A percentile compares a stretch with the other conserved stretches of the same genome.
These are phyloP conservation scores for Heliophila coronopifolia DNA, from an alignment of 441 rosid genomes.

Conservation along the genomic window DNA sequence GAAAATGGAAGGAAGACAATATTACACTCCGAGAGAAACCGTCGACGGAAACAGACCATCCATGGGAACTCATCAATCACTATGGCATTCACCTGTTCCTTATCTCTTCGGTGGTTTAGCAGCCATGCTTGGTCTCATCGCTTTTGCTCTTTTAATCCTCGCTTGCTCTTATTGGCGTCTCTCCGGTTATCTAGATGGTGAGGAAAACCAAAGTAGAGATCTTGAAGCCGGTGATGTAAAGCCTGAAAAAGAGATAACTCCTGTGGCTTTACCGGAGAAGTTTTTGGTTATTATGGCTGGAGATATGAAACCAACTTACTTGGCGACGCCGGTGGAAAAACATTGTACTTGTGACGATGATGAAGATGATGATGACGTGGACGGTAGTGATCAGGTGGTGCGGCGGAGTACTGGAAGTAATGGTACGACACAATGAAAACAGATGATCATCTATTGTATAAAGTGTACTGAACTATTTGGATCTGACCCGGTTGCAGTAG, in stretches of 20 bases:
- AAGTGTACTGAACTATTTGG: too few species aligned
- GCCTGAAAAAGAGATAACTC: slow-evolving; percentile 24
- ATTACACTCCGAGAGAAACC: too few species aligned
- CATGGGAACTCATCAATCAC: too few species aligned
- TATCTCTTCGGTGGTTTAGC: slow-evolving; percentile 88
- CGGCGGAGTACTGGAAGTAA: slow-evolving; percentile 16
- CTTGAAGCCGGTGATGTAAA: slow-evolving; percentile 54
- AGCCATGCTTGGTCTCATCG: slow-evolving; percentile 80
- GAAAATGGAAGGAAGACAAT: too few species aligned
- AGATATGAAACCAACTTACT: slow-evolving; percentile 59
- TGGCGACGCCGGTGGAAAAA: slow-evolving; percentile 61
- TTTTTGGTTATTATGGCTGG: slow-evolving; percentile 91
- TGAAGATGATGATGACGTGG: slow-evolving; percentile 28
- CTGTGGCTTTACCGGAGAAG: slow-evolving; percentile 39
- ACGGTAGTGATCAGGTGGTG: slow-evolving; percentile 26
- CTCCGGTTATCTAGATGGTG: slow-evolving; percentile 33
- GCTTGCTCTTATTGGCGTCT: slow-evolving; percentile 87
- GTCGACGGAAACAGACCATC: too few species aligned
- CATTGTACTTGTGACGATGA: slow-evolving; percentile 36
- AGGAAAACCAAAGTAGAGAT: slow-evolving; percentile 32
- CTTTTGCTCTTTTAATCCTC: slow-evolving; percentile 77
- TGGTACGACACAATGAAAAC: slow-evolving; percentile 20
- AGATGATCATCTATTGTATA: too few species aligned
- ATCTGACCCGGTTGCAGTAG: too few species aligned
- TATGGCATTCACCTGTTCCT: slow-evolving; percentile 92